Evolutionary conservation across 805 yeast genomes (phyloP).

Genomic region (Starmera amethionina): DNA sequence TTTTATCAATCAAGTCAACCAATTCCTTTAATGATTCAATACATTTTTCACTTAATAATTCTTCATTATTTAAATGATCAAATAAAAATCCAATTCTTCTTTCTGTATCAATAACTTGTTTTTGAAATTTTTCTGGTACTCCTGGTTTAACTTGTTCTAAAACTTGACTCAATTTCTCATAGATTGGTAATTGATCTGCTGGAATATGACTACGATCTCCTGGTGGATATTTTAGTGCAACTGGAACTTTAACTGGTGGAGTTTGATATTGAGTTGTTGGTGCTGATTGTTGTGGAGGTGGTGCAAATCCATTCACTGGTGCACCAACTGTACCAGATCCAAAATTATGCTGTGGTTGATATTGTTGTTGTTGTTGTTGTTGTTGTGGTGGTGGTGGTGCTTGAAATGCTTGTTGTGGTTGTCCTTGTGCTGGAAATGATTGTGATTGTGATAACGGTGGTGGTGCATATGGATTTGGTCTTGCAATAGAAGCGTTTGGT

Average conservation of each 20-base stretch:
- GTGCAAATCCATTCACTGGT: constrained; percentile 30
- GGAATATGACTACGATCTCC: constrained; percentile 69
- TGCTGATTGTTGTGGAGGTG: constrained; percentile 9
- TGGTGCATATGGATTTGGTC: constrained; percentile 24
- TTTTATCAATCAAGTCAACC: constrained; percentile 36
- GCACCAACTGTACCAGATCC: constrained; percentile 1
- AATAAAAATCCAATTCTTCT: constrained; percentile 69
- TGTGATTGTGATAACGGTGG: constrained; percentile 3
- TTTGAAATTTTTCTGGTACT: constrained; percentile 63
- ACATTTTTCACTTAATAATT: constrained; percentile 48
- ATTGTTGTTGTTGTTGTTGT: constrained; percentile 1
- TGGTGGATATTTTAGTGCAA: constrained; percentile 31
- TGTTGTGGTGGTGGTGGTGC: constrained; percentile 21
- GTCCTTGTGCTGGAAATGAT: constrained; percentile 4
- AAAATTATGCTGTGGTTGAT: no score
- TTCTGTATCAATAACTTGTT: constrained; percentile 73
- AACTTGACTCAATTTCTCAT: constrained; percentile 41
- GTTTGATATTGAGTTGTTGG: constrained; percentile 10
- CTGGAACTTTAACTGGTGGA: constrained; percentile 7
- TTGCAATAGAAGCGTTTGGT: constrained; percentile 2
- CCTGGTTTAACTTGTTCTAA: constrained; percentile 57
- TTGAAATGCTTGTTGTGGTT: constrained; percentile 4
- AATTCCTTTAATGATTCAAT: constrained; percentile 43
- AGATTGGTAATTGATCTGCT: constrained; percentile 46
- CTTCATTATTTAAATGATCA: constrained; percentile 69